Conservation (phyloP, 352 stramenopile species). For the Phytopythium aichiense region DNA sequence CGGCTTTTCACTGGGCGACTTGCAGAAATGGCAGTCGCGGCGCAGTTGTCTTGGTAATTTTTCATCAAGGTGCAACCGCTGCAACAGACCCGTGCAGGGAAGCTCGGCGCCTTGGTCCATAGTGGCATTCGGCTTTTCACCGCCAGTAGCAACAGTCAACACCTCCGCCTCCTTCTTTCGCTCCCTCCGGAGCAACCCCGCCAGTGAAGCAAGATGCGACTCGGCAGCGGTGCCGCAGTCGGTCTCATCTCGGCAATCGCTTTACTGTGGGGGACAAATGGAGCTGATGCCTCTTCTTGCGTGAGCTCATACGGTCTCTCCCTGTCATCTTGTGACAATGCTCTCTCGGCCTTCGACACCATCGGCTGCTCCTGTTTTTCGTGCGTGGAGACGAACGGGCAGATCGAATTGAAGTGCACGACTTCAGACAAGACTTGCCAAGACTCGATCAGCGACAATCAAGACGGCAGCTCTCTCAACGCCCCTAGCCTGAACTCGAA, state of each 20-base stretch:
- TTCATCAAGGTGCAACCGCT: too few species aligned
- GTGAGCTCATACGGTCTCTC: background rate
- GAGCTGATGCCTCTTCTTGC: background rate
- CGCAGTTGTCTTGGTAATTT: too few species aligned
- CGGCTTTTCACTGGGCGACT: too few species aligned
- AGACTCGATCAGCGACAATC: background rate
- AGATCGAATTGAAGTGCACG: conserved; percentile 9
- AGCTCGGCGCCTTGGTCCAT: background rate
- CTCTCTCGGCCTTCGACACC: conserved; percentile 2
- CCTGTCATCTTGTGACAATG: conserved; percentile 10
- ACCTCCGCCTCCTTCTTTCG: background rate
- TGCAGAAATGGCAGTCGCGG: too few species aligned
- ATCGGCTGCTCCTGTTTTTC: conserved; percentile 12
- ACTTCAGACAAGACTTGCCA: conserved; percentile 4
- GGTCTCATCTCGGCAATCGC: background rate
- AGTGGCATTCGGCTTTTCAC: background rate
- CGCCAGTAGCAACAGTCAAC: background rate
- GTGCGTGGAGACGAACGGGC: conserved; percentile 9
- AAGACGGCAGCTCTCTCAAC: background rate
- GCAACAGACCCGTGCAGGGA: too few species aligned
- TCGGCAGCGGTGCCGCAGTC: too few species aligned
- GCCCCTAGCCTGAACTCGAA: conserved; percentile 5
- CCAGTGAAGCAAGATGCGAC: background rate
- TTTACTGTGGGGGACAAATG: background rate
- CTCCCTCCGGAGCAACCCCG: background rate